Conservation (phyloP, 805 yeast genomes). For the Grigorovia humatica region DNA sequence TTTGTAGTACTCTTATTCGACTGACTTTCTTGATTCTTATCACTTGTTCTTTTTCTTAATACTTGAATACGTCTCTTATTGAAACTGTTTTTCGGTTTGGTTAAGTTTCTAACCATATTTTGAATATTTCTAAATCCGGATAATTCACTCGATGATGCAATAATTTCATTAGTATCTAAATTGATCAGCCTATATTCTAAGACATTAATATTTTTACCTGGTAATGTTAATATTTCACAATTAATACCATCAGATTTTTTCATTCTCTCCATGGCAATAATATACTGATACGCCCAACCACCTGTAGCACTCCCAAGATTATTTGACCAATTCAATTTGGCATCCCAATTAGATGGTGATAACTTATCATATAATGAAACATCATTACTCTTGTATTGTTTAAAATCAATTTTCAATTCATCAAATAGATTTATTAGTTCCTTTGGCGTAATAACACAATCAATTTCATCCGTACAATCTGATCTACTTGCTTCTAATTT, state of each 20-base stretch:
- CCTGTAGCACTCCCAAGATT: conserved; percentile 81
- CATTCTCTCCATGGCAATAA: conserved; percentile 28
- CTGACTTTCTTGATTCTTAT: neutral
- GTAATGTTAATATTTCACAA: conserved; percentile 30
- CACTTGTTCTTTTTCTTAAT: conserved; percentile 23
- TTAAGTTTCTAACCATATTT: conserved; percentile 76
- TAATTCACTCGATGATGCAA: conserved; percentile 55
- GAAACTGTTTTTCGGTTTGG: conserved; percentile 6
- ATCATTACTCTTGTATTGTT: conserved; percentile 7
- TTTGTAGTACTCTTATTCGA: neutral
- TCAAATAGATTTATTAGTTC: conserved; percentile 58
- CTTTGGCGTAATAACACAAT: conserved; percentile 87
- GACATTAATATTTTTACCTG: conserved; percentile 70
- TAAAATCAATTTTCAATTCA: conserved; percentile 37
- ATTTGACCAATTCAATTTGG: conserved; percentile 54
- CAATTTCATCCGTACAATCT: conserved; percentile 65
- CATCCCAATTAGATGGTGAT: conserved; percentile 24
- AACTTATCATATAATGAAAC: conserved; percentile 4
- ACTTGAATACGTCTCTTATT: conserved; percentile 18
- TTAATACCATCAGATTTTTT: conserved; percentile 19
- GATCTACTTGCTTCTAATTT: conserved; percentile 89
- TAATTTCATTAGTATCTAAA: conserved; percentile 21
- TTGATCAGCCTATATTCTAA: conserved; percentile 53
- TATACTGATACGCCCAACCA: conserved; percentile 71
- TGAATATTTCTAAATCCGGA: conserved; percentile 94